phyloP scores from a whole-genome alignment of 768 basidiomycete genomes.

The Macrolepiota fuliginosa region DNA sequence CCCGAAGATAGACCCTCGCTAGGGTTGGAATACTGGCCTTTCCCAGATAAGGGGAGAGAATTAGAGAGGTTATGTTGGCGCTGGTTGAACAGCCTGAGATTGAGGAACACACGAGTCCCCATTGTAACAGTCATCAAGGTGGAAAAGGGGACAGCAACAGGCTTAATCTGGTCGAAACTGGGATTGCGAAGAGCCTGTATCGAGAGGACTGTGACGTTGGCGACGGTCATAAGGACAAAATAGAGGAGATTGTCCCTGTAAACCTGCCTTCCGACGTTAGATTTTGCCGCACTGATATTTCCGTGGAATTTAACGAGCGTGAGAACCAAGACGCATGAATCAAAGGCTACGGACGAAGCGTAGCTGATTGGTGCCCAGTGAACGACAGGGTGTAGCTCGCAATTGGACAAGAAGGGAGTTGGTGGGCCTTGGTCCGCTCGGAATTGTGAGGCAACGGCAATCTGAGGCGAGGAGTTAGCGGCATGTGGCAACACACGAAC shows the following conservation, averaged over 20 bases:
- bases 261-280: constrained; percentile 2
- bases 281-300: not conserved
- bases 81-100: constrained; percentile 3
- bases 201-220: not conserved
- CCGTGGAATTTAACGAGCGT: constrained; percentile 4
- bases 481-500: not conserved
- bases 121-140: constrained; percentile 10
- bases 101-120: constrained; percentile 9
- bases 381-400: not conserved
- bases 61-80: not conserved
- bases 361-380: constrained; percentile 8
- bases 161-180: constrained; percentile 5
- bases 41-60: not conserved
- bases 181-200: not conserved
- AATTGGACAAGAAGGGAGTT: constrained; percentile 2
- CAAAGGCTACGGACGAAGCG: constrained; percentile 9
- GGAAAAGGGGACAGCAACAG: constrained; percentile 2
- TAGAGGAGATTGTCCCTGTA: constrained; percentile 7
- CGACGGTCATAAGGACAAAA: constrained; percentile 3
- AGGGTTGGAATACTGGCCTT: not conserved
- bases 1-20: not conserved
- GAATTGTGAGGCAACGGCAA: not conserved
- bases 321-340: constrained; percentile 1
- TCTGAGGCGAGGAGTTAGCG: not conserved
- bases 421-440: constrained; percentile 1